Evolutionary conservation across 2,329 filamentous ascomycete species (phyloP).

Genomic region (Cordyceps pruinosa): DNA sequence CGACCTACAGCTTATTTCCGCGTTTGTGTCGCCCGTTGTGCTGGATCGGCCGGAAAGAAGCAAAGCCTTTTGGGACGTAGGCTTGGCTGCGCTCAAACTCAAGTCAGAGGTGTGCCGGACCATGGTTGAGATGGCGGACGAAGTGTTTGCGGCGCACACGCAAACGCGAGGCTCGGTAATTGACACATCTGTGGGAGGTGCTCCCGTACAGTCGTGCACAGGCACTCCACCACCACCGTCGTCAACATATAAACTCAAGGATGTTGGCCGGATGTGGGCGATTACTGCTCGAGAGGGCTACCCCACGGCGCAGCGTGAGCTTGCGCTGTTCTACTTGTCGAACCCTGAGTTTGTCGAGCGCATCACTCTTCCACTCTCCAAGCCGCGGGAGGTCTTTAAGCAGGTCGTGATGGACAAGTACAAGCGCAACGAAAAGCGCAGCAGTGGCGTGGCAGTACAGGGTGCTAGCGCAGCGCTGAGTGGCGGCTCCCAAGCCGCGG

Average conservation of each 20-base stretch:
- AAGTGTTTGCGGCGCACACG: constrained; percentile 54
- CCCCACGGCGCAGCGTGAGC: constrained; percentile 80
- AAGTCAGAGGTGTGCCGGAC: constrained; percentile 83
- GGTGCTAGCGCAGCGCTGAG: constrained; percentile 16
- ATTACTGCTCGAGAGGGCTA: constrained; percentile 87
- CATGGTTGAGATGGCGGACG: constrained; percentile 58
- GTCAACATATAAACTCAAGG: constrained; percentile 63
- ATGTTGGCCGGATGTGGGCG: constrained; percentile 83
- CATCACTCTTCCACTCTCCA: constrained; percentile 75
- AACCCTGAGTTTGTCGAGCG: constrained; percentile 78
- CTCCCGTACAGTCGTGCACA: constrained; percentile 28
- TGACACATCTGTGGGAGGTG: constrained; percentile 23
- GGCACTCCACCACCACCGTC: constrained; percentile 42
- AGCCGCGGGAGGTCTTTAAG: constrained; percentile 84
- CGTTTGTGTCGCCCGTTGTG: constrained; percentile 54
- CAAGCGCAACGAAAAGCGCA: constrained; percentile 32
- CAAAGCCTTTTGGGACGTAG: constrained; percentile 87
- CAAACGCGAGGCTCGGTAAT: constrained; percentile 47
- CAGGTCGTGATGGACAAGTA: constrained; percentile 72
- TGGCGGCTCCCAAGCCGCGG: constrained; percentile 10
- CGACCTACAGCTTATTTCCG: constrained; percentile 68
- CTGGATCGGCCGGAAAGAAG: constrained; percentile 57
- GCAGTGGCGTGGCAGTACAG: constrained; percentile 18
- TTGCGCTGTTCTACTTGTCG: constrained; percentile 88
- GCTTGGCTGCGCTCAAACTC: constrained; percentile 76